phyloP scores from a whole-genome alignment of 2,329 filamentous ascomycete species.

The Akanthomyces muscarius region DNA sequence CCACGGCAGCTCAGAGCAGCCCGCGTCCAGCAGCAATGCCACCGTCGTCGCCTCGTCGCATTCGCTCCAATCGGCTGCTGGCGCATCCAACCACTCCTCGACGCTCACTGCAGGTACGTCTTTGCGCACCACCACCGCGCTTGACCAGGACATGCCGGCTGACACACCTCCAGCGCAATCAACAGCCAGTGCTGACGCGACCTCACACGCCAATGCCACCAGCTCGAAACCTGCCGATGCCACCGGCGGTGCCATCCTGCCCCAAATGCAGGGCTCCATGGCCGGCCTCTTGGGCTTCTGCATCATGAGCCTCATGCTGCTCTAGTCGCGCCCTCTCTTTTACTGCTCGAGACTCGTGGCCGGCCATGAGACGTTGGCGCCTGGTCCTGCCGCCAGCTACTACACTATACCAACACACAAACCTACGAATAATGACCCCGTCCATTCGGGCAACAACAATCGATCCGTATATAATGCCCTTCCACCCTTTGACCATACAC shows the following conservation, averaged over 20 bases:
- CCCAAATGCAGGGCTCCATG: conserved; percentile 33
- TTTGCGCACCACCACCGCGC: not conserved
- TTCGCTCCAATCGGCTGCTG: conserved; percentile 3
- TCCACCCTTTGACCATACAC: not conserved
- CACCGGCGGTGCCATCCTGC: conserved; percentile 31
- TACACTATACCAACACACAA: not conserved
- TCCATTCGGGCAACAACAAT: not conserved
- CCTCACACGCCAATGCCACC: conserved; percentile 25
- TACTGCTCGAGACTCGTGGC: conserved; percentile 7
- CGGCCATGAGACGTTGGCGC: conserved; percentile 14
- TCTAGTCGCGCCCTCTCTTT: conserved; percentile 23
- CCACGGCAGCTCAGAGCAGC: not conserved
- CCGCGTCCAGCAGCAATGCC: conserved; percentile 8
- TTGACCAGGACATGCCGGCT: not conserved
- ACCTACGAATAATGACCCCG: conserved; percentile 15
- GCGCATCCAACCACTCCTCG: not conserved
- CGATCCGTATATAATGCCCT: conserved; percentile 10
- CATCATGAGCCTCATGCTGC: conserved; percentile 34
- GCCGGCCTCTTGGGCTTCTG: conserved; percentile 35
- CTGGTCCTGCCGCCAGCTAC: not conserved
- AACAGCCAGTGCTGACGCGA: not conserved
- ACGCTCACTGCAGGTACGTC: conserved; percentile 10
- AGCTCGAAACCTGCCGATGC: conserved; percentile 25
- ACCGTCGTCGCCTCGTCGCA: conserved; percentile 16
- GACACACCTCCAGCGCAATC: conserved; percentile 9